These are phyloP conservation scores for Tylopilus microsporus DNA, from an alignment of 1,284 basidiomycete species.

Conservation along the genomic window DNA sequence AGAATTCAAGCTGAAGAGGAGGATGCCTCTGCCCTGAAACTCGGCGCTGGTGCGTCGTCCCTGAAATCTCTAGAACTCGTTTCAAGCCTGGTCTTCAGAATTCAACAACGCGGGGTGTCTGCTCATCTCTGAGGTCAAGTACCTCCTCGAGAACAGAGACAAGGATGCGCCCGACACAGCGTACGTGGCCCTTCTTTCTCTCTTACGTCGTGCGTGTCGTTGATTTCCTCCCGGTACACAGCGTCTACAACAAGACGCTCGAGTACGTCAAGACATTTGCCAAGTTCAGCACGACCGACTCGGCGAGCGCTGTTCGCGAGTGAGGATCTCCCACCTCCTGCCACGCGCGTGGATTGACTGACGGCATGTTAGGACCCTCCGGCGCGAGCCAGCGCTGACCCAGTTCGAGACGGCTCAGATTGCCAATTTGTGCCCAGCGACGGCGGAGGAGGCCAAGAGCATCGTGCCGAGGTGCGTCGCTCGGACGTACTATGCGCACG, in stretches of 20 bases:
- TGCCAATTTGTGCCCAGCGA: conserved; percentile 83
- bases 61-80: not conserved
- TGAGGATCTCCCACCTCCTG: conserved; percentile 26
- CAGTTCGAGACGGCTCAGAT: conserved; percentile 93
- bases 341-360: not conserved
- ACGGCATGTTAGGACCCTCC: conserved; percentile 46
- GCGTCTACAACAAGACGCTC: conserved; percentile 88
- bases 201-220: not conserved
- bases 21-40: conserved; percentile 50
- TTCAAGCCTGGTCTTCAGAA: conserved; percentile 43
- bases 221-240: not conserved
- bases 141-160: conserved; percentile 80
- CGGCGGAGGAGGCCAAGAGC: conserved; percentile 87
- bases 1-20: conserved; percentile 50
- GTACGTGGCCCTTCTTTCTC: conserved; percentile 34
- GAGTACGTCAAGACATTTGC: conserved; percentile 90
- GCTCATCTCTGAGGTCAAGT: conserved; percentile 87
- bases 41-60: conserved; percentile 42
- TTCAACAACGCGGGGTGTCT: conserved; percentile 89
- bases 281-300: conserved; percentile 84
- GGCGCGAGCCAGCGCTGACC: conserved; percentile 71
- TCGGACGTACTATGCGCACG: no score
- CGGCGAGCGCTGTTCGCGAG: conserved; percentile 85
- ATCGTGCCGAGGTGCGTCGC: conserved; percentile 74
- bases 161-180: conserved; percentile 80